Percentiles rank a stretch among this genome's conserved stretches.
Evolutionary conservation across 2,329 filamentous ascomycete species (phyloP).

Genomic region (Botrytis byssoidea): DNA sequence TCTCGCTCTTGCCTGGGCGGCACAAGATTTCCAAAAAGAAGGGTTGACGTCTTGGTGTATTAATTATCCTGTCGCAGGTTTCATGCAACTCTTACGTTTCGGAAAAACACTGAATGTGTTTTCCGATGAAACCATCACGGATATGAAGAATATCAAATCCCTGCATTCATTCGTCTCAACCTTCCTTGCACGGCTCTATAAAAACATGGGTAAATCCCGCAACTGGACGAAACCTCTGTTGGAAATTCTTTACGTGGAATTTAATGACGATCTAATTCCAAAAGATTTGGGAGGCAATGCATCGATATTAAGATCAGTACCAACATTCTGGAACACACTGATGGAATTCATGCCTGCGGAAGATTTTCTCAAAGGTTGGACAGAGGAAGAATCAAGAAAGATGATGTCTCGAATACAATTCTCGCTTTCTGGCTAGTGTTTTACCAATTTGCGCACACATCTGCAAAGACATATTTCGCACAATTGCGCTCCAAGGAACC

Average conservation of each 20-base stretch:
- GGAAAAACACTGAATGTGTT: background rate
- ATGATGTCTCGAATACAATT: constrained; percentile 6
- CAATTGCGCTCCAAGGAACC: background rate
- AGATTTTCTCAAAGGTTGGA: background rate
- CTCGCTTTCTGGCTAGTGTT: constrained; percentile 3
- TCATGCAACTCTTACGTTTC: background rate
- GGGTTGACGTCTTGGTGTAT: background rate
- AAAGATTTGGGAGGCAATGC: background rate
- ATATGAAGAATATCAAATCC: background rate
- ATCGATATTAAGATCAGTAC: background rate
- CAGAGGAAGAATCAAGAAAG: background rate
- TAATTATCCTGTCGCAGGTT: background rate
- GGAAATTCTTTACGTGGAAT: background rate
- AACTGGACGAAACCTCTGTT: background rate
- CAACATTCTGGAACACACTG: background rate
- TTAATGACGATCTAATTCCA: background rate
- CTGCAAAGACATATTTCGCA: background rate
- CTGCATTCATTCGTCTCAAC: background rate
- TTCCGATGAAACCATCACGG: background rate
- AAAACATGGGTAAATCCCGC: background rate
- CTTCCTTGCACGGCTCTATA: background rate
- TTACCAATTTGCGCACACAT: background rate
- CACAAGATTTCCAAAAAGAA: background rate
- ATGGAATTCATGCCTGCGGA: background rate
- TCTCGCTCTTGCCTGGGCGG: background rate